These are phyloP conservation scores for Pythium sukuiense DNA, from an alignment of 352 stramenopile species.

Conservation along the genomic window DNA sequence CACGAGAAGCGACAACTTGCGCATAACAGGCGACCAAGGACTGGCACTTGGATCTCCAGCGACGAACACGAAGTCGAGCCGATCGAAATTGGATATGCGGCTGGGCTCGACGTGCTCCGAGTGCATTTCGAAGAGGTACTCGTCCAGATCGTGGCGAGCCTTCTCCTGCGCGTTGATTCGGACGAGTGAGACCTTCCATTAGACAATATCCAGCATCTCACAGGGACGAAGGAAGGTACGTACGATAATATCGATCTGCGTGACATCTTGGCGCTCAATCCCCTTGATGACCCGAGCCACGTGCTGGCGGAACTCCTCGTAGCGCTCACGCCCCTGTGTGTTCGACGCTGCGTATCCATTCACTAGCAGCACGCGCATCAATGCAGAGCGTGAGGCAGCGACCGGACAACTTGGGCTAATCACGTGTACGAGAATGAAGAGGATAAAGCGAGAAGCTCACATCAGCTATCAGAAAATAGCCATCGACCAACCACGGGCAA, in stretches of 20 bases:
- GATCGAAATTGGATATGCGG: conserved; percentile 77
- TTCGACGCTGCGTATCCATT: conserved; percentile 58
- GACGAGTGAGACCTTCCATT: not conserved
- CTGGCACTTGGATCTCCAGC: conserved; percentile 62
- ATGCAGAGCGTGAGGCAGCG: too few species aligned
- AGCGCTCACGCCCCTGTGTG: conserved; percentile 42
- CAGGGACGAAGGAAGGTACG: not conserved
- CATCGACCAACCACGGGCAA: not conserved
- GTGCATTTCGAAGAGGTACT: conserved; percentile 78
- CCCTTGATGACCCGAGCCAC: conserved; percentile 49
- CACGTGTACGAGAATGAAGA: not conserved
- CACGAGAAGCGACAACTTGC: conserved; percentile 57
- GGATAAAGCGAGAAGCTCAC: not conserved
- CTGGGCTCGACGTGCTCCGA: conserved; percentile 62
- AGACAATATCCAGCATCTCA: not conserved
- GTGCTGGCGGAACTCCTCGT: conserved; percentile 52
- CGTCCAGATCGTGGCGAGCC: conserved; percentile 57
- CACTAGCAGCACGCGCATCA: conserved; percentile 73
- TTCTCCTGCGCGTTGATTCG: conserved; percentile 41
- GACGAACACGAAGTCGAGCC: conserved; percentile 80
- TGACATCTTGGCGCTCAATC: conserved; percentile 65
- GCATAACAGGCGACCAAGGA: conserved; percentile 60
- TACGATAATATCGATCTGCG: conserved; percentile 61
- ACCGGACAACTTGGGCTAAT: not conserved
- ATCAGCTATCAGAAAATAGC: conserved; percentile 24